Conservation (phyloP, 2,329 filamentous ascomycete species). For the Microdochium nivale region DNA sequence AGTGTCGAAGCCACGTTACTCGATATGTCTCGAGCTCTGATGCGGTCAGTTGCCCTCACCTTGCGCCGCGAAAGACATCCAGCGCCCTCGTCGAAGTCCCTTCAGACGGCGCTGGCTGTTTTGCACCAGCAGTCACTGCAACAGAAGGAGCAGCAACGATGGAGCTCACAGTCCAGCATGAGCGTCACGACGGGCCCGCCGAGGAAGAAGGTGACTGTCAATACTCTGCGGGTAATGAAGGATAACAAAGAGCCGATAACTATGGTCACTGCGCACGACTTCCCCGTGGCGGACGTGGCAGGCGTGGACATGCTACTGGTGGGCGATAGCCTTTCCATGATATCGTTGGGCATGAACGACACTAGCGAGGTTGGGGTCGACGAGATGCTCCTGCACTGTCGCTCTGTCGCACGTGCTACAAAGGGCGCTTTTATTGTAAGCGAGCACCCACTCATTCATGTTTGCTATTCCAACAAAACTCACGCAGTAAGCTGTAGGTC, state of each 20-base stretch:
- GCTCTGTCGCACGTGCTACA: conserved; percentile 77
- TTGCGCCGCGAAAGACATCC: too few species aligned
- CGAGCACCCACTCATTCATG: conserved; percentile 7
- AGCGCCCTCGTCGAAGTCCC: too few species aligned
- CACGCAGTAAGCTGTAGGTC: too few species aligned
- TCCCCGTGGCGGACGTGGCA: conserved; percentile 84
- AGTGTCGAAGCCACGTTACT: too few species aligned
- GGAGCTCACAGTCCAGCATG: conserved; percentile 83
- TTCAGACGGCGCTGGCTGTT: too few species aligned
- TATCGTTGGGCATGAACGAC: conserved; percentile 90
- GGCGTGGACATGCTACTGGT: conserved; percentile 92
- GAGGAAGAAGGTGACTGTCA: conserved; percentile 82
- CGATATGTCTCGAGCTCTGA: too few species aligned
- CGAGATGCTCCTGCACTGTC: conserved; percentile 92
- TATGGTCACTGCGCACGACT: conserved; percentile 93
- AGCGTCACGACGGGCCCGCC: conserved; percentile 59
- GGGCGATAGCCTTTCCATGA: conserved; percentile 96
- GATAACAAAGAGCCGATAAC: conserved; percentile 85
- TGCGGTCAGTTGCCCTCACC: too few species aligned
- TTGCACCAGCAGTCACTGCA: too few species aligned
- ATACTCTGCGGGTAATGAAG: conserved; percentile 64
- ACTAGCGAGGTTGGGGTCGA: conserved; percentile 85
- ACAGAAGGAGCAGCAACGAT: conserved; percentile 25
- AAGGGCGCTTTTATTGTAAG: conserved; percentile 78
- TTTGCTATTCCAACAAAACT: too few species aligned